Percentiles rank a stretch among this genome's conserved stretches.
Conservation (phyloP, 2,329 filamentous ascomycete genomes). For the Hortaea werneckii region DNA sequence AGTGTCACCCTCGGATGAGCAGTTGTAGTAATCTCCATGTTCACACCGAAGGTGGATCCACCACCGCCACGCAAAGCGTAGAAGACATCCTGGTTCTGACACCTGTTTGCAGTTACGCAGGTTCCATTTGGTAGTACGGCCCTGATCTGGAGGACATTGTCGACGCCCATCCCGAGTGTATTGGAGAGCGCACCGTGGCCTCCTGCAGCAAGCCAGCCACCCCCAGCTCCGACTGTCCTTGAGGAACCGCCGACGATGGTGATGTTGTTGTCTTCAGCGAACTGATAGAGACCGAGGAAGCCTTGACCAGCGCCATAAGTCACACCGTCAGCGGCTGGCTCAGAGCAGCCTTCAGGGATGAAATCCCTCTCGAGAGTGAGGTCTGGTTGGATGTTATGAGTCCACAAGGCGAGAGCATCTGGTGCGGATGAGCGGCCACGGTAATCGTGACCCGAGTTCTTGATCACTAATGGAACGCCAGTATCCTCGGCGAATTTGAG, state of each 20-base stretch:
- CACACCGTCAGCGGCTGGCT: slow-evolving; percentile 9
- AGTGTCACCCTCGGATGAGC: slow-evolving; percentile 9
- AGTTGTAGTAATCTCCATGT: slow-evolving; percentile 9
- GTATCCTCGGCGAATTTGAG: slow-evolving; percentile 13
- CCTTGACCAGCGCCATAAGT: slow-evolving; percentile 14
- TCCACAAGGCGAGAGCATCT: slow-evolving; percentile 1
- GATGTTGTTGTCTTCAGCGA: slow-evolving; percentile 10
- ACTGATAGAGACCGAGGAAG: slow-evolving; percentile 10
- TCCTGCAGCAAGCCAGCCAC: slow-evolving; percentile 17
- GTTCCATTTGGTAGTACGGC: slow-evolving; percentile 15
- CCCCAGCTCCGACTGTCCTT: slow-evolving; percentile 15
- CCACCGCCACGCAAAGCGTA: slow-evolving; percentile 44
- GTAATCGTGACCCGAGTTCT: slow-evolving; percentile 20
- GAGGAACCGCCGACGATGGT: slow-evolving; percentile 15
- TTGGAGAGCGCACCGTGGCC: slow-evolving; percentile 14
- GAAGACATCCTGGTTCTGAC: slow-evolving; percentile 41
- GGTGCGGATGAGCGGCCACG: slow-evolving; percentile 10
- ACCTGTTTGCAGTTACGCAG: slow-evolving; percentile 17
- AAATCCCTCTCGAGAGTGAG: slow-evolving; percentile 7
- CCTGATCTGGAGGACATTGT: slow-evolving; percentile 16
- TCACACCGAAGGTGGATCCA: slow-evolving; percentile 25
- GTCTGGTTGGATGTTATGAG: slow-evolving; percentile 4
- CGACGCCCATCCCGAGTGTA: slow-evolving; percentile 17
- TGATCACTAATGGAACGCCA: slow-evolving; percentile 15
- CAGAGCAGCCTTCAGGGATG: slow-evolving; percentile 11